Percentiles rank a stretch among this genome's conserved stretches.
Evolutionary conservation across 108 stramenopile genomes (phyloP).

Genomic region (Stephanodiscus triporus): DNA sequence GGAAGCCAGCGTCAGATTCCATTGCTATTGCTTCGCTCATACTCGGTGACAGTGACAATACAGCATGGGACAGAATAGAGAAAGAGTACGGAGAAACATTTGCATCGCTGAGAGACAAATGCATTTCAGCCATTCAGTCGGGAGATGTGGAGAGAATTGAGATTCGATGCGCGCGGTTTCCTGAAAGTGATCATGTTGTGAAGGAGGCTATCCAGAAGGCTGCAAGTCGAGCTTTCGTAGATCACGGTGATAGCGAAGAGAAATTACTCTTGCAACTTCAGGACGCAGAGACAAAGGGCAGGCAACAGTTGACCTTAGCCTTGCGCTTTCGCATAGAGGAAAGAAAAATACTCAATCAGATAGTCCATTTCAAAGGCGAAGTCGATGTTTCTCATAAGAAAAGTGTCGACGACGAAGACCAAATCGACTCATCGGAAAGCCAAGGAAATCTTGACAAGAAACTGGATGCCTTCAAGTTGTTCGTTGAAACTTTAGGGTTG

Average conservation of each 20-base stretch:
- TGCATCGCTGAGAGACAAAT: conserved; percentile 16
- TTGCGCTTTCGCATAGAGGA: conserved; percentile 59
- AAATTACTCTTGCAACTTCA: conserved; percentile 10
- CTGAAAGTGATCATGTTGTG: conserved; percentile 29
- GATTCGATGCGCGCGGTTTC: conserved; percentile 48
- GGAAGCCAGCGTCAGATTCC: conserved; percentile 47
- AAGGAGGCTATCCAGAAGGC: conserved; percentile 22
- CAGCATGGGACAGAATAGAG: conserved; percentile 1
- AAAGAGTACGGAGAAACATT: conserved; percentile 9
- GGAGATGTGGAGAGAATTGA: conserved; percentile 32
- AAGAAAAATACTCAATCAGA: conserved; percentile 32
- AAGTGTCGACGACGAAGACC: background rate
- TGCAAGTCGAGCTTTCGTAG: conserved; percentile 11
- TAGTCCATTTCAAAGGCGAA: background rate
- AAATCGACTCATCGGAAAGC: background rate
- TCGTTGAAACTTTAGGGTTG: conserved; percentile 46
- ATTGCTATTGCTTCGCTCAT: conserved; percentile 34
- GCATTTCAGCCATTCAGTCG: conserved; percentile 37
- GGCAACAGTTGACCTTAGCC: conserved; percentile 28
- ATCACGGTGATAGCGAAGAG: conserved; percentile 7
- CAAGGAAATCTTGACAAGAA: conserved; percentile 27
- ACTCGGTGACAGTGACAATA: conserved; percentile 1
- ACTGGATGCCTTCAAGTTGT: conserved; percentile 43
- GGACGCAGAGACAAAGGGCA: conserved; percentile 17
- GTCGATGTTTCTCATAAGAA: background rate